Percentiles rank a stretch among this genome's conserved stretches.
Evolutionary conservation across 31 red algal genomes (phyloP).

Genomic region (Asparagopsis taxiformis): DNA sequence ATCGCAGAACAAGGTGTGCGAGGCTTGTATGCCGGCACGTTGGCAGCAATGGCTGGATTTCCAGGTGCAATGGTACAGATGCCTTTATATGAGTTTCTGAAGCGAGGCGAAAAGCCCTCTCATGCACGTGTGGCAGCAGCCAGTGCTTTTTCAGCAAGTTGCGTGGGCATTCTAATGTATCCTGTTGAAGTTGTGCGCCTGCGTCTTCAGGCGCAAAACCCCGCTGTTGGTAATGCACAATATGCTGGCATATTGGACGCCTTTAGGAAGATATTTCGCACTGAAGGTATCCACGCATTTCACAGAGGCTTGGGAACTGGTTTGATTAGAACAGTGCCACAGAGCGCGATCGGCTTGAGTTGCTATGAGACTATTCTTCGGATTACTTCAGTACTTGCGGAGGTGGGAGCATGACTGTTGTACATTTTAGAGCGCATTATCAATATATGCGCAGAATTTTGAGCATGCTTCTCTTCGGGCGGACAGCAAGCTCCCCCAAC

Average conservation of each 20-base stretch:
- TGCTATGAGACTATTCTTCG: conserved; percentile 6
- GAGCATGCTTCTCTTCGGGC: neutral
- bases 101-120: conserved; percentile 16
- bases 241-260: conserved; percentile 45
- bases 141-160: conserved; percentile 43
- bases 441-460: conserved; percentile 1
- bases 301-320: conserved; percentile 35
- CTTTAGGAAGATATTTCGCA: conserved; percentile 39
- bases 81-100: conserved; percentile 56
- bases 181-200: conserved; percentile 48
- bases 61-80: conserved; percentile 60
- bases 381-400: neutral
- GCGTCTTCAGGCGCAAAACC: conserved; percentile 43
- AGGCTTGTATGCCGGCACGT: conserved; percentile 39
- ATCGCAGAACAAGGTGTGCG: conserved; percentile 49
- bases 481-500: too few species aligned
- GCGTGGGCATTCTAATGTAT: conserved; percentile 42
- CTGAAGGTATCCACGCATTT: conserved; percentile 32
- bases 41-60: conserved; percentile 51
- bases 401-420: neutral
- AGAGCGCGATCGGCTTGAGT: conserved; percentile 53
- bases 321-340: conserved; percentile 45
- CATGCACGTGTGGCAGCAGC: conserved; percentile 17
- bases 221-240: neutral
- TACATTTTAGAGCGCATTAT: neutral